Conservation (phyloP, 306 rosid genomes). For the Acacia crassicarpa region DNA sequence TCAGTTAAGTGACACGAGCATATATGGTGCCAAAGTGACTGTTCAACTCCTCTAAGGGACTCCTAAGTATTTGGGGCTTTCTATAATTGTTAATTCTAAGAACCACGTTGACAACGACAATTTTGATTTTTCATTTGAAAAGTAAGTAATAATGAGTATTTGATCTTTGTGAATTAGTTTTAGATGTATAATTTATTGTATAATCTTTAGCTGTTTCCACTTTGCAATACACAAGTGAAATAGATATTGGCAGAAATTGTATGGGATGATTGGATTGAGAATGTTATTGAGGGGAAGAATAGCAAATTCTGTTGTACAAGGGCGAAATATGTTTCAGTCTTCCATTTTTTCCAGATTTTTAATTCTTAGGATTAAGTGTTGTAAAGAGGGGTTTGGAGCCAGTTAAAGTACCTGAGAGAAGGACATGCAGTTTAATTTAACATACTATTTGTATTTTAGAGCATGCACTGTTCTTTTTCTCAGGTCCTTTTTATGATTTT, state of each 20-base stretch:
- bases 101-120: conserved; percentile 14
- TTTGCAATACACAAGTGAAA: neutral
- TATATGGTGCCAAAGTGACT: neutral
- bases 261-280: neutral
- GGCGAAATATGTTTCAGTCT: neutral
- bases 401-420: neutral
- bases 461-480: neutral
- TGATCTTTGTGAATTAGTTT: neutral
- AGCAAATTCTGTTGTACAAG: neutral
- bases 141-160: neutral
- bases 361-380: neutral
- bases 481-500: neutral
- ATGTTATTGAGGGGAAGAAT: neutral
- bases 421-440: neutral
- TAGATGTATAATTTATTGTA: neutral
- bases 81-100: neutral
- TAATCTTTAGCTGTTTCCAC: neutral
- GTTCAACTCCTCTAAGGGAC: neutral
- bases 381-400: neutral
- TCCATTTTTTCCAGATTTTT: neutral
- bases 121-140: conserved; percentile 9
- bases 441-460: neutral
- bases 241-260: neutral
- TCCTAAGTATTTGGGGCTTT: neutral
- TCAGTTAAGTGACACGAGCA: neutral